These are phyloP conservation scores for Cladophialophora psammophila DNA, from an alignment of 2,329 filamentous ascomycete genomes.

Conservation along the genomic window DNA sequence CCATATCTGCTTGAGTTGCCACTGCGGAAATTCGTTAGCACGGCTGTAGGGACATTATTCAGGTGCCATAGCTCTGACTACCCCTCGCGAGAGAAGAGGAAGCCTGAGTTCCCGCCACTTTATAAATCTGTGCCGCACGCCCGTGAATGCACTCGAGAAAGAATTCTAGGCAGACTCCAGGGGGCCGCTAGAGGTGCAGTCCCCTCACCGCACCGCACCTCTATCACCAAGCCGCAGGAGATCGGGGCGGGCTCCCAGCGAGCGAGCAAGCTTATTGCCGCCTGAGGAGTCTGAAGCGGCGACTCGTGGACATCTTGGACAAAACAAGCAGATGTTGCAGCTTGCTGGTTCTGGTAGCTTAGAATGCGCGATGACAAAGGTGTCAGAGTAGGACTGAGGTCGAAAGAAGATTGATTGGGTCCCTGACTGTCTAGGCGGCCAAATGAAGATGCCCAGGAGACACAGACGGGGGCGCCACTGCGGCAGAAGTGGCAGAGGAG, in stretches of 20 bases:
- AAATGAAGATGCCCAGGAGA: slow-evolving; percentile 15
- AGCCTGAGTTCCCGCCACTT: slow-evolving; percentile 48
- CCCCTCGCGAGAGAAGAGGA: neutral
- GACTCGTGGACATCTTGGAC: neutral
- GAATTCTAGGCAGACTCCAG: slow-evolving; percentile 21
- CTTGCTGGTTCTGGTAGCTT: slow-evolving; percentile 12
- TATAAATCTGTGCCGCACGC: slow-evolving; percentile 48
- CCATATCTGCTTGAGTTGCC: slow-evolving; percentile 53
- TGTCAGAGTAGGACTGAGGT: slow-evolving; percentile 7
- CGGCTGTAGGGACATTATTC: neutral
- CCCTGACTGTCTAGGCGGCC: slow-evolving; percentile 1
- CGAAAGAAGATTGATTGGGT: slow-evolving; percentile 14
- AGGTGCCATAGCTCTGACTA: neutral
- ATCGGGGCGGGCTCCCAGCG: slow-evolving; percentile 9
- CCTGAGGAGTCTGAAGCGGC: neutral
- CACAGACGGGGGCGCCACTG: neutral
- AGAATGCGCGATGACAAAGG: slow-evolving; percentile 17
- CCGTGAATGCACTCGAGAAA: slow-evolving; percentile 42
- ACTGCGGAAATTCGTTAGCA: slow-evolving; percentile 24
- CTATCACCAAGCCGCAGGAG: neutral
- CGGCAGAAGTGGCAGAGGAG: slow-evolving; percentile 1
- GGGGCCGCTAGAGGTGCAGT: slow-evolving; percentile 10
- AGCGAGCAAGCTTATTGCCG: slow-evolving; percentile 13
- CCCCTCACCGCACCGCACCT: neutral
- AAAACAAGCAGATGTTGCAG: slow-evolving; percentile 3